Percentiles rank a stretch among this genome's conserved stretches.
Evolutionary conservation across 805 yeast species (phyloP).

Genomic region (Sporopachydermia quercuum): DNA sequence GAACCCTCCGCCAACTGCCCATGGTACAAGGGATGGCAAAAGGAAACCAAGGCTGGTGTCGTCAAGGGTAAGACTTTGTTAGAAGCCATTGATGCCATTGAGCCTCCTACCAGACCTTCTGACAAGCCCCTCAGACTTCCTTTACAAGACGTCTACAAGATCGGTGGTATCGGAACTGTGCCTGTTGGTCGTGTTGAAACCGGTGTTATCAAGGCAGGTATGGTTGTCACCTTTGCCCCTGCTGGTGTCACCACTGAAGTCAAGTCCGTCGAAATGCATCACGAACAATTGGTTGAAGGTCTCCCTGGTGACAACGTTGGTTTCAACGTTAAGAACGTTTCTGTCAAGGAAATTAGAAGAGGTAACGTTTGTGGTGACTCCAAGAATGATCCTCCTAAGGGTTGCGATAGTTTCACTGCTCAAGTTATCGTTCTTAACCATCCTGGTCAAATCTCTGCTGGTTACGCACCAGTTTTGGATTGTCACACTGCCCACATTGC

Average conservation of each 20-base stretch:
- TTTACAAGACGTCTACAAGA: conserved; percentile 85
- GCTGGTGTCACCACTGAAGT: conserved; percentile 83
- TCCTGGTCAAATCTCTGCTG: conserved; percentile 84
- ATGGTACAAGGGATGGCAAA: conserved; percentile 80
- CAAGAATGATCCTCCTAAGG: conserved; percentile 79
- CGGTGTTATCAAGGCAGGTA: conserved; percentile 84
- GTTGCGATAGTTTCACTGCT: conserved; percentile 66
- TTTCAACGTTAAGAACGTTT: conserved; percentile 82
- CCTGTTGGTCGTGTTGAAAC: conserved; percentile 92
- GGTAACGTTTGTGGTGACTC: conserved; percentile 91
- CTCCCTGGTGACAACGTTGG: conserved; percentile 87
- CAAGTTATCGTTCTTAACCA: conserved; percentile 81
- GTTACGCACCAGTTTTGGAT: conserved; percentile 84
- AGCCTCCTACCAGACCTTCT: conserved; percentile 68
- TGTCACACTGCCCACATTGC: conserved; percentile 93
- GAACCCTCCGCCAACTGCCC: conserved; percentile 70
- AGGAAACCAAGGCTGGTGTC: conserved; percentile 61
- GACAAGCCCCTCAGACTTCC: conserved; percentile 84
- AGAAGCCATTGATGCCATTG: conserved; percentile 75
- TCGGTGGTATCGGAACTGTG: conserved; percentile 85
- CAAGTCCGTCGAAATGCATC: conserved; percentile 83
- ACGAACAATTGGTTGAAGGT: conserved; percentile 67
- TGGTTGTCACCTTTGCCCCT: conserved; percentile 82
- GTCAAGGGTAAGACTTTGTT: conserved; percentile 68
- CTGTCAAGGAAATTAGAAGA: conserved; percentile 80